Base-by-base conservation (phyloP, 179 eudicot species). In the Pouteria campechiana region DNA sequence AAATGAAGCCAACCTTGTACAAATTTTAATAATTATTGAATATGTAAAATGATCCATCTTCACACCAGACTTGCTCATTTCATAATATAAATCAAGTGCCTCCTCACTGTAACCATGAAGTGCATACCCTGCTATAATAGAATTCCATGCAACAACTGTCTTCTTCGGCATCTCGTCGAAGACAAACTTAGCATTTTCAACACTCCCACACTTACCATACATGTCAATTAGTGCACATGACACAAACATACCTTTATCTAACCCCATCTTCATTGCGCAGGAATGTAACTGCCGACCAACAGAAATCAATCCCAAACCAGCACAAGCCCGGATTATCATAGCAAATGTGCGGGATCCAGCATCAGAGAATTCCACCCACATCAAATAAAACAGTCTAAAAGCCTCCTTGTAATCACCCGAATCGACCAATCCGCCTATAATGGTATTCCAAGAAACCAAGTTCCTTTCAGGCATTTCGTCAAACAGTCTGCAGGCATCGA, bases 81-180 rank as follows among this genome's bases (percentile, higher is more conserved):
- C 83, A 51, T 79, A 76, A 54, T 82, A 79, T 68, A 82, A 48
- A 44, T 55, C 25, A 65, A 82, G 60, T 42, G 85, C 93, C 39
- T 82, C 93, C 57, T 82, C 93, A 29, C 96, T 76, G 57, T 82
- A 86, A 30, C 96, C 96, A 66, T 79, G 80, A 65, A 82, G 86
- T 12, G 83, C 83, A 61, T 79, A 79, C 15, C 75, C 81, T 23
- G 86, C 80, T 22, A 86, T 82, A 27, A 86, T 74, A 3, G 81
- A 58, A 56, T 86, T 86, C 96, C 96, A 82, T 13, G 62, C 83
- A 0, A 82, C 83, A 2, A 89, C 76, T 11, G 83, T 76, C 66
- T 82, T 86, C 66, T 54, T 45, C 4, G 76, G 81, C 86, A 86
- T 71, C 40, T 35, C 60, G 33, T 79, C 75, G 9, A 86, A 86